Evolutionary conservation across 2,329 filamentous ascomycete genomes (phyloP).

Genomic region (Domatiomyces globalis): DNA sequence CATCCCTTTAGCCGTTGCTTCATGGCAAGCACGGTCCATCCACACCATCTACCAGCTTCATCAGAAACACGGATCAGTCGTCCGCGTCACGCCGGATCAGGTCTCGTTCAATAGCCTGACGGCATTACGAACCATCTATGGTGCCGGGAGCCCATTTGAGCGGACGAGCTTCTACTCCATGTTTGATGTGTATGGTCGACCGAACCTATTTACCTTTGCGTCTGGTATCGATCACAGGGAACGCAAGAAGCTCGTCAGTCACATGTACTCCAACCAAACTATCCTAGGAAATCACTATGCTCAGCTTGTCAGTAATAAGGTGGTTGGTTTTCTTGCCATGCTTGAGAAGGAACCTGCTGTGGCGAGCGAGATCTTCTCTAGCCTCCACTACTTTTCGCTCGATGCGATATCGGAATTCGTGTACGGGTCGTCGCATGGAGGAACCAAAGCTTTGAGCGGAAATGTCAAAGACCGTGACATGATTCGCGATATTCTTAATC

Average conservation of each 20-base stretch:
- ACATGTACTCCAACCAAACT: slow-evolving; percentile 39
- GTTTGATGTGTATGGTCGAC: slow-evolving; percentile 32
- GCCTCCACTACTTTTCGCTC: slow-evolving; percentile 40
- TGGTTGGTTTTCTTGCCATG: slow-evolving; percentile 28
- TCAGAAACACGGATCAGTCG: slow-evolving; percentile 31
- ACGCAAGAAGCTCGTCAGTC: slow-evolving; percentile 35
- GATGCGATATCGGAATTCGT: slow-evolving; percentile 41
- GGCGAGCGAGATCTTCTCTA: slow-evolving; percentile 34
- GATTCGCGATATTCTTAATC: slow-evolving; percentile 37
- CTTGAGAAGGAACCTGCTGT: slow-evolving; percentile 24
- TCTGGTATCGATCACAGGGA: slow-evolving; percentile 31
- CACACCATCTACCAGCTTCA: slow-evolving; percentile 27
- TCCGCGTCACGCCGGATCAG: slow-evolving; percentile 36
- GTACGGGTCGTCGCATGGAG: slow-evolving; percentile 32
- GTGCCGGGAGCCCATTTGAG: slow-evolving; percentile 38
- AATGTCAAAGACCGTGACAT: slow-evolving; percentile 26
- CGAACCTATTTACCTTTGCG: slow-evolving; percentile 41
- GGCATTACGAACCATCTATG: slow-evolving; percentile 41
- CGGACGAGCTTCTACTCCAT: slow-evolving; percentile 40
- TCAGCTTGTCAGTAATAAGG: slow-evolving; percentile 28
- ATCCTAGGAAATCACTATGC: slow-evolving; percentile 26
- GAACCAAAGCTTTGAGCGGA: slow-evolving; percentile 32
- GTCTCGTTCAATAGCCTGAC: slow-evolving; percentile 31
- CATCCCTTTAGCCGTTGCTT: slow-evolving; percentile 12
- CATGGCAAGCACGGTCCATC: slow-evolving; percentile 10